Conservation (phyloP, 2,329 filamentous ascomycete species). For the Hymenoscyphus linearis region DNA sequence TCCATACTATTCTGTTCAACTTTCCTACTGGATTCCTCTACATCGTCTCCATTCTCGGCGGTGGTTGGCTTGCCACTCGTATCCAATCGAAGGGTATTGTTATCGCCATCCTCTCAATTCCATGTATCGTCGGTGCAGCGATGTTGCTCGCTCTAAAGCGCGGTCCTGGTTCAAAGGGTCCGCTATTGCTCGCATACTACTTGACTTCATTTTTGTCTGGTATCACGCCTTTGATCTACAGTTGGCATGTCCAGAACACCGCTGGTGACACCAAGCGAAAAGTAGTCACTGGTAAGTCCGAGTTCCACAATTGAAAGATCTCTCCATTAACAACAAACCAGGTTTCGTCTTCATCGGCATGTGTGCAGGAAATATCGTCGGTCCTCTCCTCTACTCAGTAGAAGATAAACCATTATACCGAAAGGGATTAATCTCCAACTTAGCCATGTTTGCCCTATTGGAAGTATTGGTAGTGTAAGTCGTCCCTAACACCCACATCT, state of each 20-base stretch:
- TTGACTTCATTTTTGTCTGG: constrained; percentile 53
- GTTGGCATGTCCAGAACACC: constrained; percentile 58
- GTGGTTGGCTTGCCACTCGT: constrained; percentile 48
- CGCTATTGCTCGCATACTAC: constrained; percentile 45
- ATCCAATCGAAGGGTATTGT: constrained; percentile 52
- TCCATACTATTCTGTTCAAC: constrained; percentile 39
- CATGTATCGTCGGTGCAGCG: constrained; percentile 48
- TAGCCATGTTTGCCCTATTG: constrained; percentile 12
- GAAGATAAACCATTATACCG: constrained; percentile 52
- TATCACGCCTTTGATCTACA: constrained; percentile 55
- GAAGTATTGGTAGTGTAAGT: constrained; percentile 39
- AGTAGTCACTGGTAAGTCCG: constrained; percentile 42
- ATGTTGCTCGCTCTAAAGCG: constrained; percentile 46
- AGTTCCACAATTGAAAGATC: too few species aligned
- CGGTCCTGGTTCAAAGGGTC: constrained; percentile 42
- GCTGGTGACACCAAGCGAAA: constrained; percentile 67
- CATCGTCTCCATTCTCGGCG: constrained; percentile 52
- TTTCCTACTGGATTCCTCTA: constrained; percentile 38
- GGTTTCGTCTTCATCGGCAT: constrained; percentile 60
- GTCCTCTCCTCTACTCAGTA: constrained; percentile 58
- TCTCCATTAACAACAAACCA: not conserved
- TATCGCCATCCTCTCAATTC: constrained; percentile 47
- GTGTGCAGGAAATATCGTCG: constrained; percentile 60
- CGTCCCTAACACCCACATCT: constrained; percentile 11
- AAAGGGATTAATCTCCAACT: constrained; percentile 7